A percentile compares a stretch with the other conserved stretches of the same genome.
Evolutionary conservation across 139 green algal species (phyloP).

Genomic region (Micromonas pusilla): DNA sequence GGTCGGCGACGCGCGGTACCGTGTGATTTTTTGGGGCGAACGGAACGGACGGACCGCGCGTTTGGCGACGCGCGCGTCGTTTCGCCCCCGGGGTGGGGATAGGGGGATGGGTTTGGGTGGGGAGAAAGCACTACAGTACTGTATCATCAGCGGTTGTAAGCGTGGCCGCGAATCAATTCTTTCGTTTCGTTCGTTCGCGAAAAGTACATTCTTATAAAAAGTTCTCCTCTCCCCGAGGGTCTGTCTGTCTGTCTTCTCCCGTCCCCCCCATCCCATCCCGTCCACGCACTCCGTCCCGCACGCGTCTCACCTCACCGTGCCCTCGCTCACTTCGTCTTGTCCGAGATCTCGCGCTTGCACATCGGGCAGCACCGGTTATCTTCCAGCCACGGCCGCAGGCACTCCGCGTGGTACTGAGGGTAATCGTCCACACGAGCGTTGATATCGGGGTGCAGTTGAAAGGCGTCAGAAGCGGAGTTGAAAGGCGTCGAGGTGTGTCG

Average conservation of each 20-base stretch:
- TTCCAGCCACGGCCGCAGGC: slow-evolving; percentile 23
- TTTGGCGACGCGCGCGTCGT: too few species aligned
- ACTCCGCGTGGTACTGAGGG: slow-evolving; percentile 27
- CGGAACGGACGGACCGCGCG: too few species aligned
- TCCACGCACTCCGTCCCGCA: neutral
- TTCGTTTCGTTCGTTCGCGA: neutral
- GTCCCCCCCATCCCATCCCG: neutral
- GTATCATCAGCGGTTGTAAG: too few species aligned
- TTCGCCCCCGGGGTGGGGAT: too few species aligned
- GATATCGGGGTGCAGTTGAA: too few species aligned
- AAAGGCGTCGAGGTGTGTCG: too few species aligned
- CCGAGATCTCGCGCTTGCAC: slow-evolving; percentile 15
- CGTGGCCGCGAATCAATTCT: neutral
- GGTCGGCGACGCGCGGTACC: too few species aligned
- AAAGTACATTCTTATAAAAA: slow-evolving; percentile 1
- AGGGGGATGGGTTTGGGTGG: too few species aligned
- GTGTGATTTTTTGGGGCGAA: too few species aligned
- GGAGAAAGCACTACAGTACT: too few species aligned
- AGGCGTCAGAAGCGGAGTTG: too few species aligned
- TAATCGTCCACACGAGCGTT: too few species aligned
- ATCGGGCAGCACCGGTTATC: slow-evolving; percentile 23
- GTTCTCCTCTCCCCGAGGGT: neutral
- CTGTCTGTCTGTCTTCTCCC: neutral
- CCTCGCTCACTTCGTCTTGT: neutral
- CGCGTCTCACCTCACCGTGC: neutral